Evolutionary conservation across 768 basidiomycete species (phyloP), one percentile per base, ranked within the genome.

Genomic region (Boletus edulis): DNA sequence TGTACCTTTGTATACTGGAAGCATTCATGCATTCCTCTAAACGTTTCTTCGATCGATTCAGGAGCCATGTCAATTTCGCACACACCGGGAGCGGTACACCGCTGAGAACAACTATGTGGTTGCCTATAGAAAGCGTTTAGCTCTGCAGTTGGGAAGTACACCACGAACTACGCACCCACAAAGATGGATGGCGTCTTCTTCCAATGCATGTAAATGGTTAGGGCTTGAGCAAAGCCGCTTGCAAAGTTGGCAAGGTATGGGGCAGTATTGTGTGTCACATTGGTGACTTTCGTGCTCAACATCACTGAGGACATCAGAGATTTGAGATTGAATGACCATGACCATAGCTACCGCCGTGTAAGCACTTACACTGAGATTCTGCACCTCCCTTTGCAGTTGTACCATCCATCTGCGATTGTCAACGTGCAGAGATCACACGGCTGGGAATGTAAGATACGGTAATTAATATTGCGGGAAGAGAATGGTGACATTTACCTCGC

Each of bases 1-100:
- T 52, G 35, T 45, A 81, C 85, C 76, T 79, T 86, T 1, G 84
- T 86, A 53, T 82, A 86, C 58, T 82, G 78, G 67, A 84, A 86
- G 3, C 75, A 81, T 58, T 83, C 80, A 39, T 85, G 79, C 54
- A 71, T 73, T 3, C 85, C 85, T 0, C 75, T 79, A 56, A 86
- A 86, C 0, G 81, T 84, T 8, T 77, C 81, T 56, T 84, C 79
- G 17, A 86, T 77, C 0, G 82, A 79, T 51, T 80, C 76, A 0
- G 84, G 85, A 0, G 75, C 64, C 0, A 78, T 80, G 41, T 82
- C 78, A 12, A 86, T 84, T 49, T 83, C 74, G 54, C 84, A 86
- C 22, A 78, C 78, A 4, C 85, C 84, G 2, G 53, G 50, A 0
- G 73, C 73, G n/a, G 67, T 57, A 55, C 84, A 86, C 12, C 72